Base-by-base conservation (phyloP, 2,329 filamentous ascomycete species). In the Xylaria sp. region DNA sequence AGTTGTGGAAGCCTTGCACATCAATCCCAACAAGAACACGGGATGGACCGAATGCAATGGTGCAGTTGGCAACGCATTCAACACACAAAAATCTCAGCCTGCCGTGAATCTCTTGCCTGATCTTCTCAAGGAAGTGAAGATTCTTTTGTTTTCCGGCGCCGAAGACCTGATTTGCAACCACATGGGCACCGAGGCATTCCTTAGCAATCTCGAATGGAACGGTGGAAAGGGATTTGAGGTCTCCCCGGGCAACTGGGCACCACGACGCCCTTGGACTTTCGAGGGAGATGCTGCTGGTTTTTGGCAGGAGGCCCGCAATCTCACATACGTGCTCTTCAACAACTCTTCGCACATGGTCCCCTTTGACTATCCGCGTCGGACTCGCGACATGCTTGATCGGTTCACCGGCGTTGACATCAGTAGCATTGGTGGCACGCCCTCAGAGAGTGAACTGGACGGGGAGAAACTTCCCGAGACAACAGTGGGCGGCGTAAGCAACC, bases 311-410 rank as follows among this genome's bases (percentile, higher is more conserved):
- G 95, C 96, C 1, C 90, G 97, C 72, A 99, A 99, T 81, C 83
- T 99, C 69, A 97, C 96, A 0, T 99, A 99, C 78, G 90, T 99
- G 38, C 86, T 97, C 48, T 97, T 98, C 82, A 93, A 97, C 84
- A 97, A 99, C 80, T 90, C 93, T 17, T 97, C 93, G 59, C 96
- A 99, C 81, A 99, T 99, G 96, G 96, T 99, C 0, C 97, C 96
- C 0, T 98, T 96, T 77, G 95, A 99, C 80, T 92, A 92, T 75
- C 91, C 95, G 0, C 90, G 93, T 57, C 91, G 94, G 69, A 92
- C 90, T 23, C 89, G 95, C 70, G 96, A 98, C 79, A 99, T 99
- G 96, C 89, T 99, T 17, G 95, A 99, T 80, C 92, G 96, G 48
- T 97, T 99, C 82, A 93, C 98, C 87, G 89, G 89, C 58, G 93